These are phyloP conservation scores for Atalantia buxifolia DNA, from an alignment of 345 rosid species.

Conservation along the genomic window DNA sequence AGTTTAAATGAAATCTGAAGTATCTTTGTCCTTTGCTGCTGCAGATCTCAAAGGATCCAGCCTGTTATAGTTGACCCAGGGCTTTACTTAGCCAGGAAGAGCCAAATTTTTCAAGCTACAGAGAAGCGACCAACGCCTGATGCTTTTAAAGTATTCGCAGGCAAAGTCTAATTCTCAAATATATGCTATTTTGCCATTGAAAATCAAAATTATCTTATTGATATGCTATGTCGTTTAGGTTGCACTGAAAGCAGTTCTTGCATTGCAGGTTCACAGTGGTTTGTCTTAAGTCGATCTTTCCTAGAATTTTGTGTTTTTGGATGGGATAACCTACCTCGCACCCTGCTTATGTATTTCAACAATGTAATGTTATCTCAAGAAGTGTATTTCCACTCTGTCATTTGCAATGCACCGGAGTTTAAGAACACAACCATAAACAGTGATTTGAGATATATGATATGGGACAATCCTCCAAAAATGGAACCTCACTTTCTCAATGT, in stretches of 20 bases:
- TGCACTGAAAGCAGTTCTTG: conserved; percentile 10
- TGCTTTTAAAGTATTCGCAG: conserved; percentile 90
- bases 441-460: conserved; percentile 81
- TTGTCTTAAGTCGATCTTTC: conserved; percentile 75
- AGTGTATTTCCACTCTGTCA: conserved; percentile 85
- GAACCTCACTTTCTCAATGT: conserved; percentile 72
- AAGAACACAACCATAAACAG: conserved; percentile 80
- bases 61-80: conserved; percentile 95
- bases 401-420: conserved; percentile 88
- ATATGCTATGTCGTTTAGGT: conserved; percentile 12
- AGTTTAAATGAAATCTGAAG: conserved; percentile 10
- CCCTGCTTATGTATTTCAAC: conserved; percentile 90
- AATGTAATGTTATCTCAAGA: conserved; percentile 82
- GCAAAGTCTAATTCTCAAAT: conserved; percentile 33
- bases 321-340: conserved; percentile 93
- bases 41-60: conserved; percentile 73
- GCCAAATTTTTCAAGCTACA: conserved; percentile 82
- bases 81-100: conserved; percentile 79
- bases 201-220: not conserved
- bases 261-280: conserved; percentile 88
- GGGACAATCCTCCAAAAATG: conserved; percentile 99
- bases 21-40: conserved; percentile 16
- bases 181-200: not conserved
- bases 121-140: conserved; percentile 77
- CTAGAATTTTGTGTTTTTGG: conserved; percentile 88